Percentiles rank a stretch among this genome's conserved stretches.
These are phyloP conservation scores for Quercus variabilis DNA, from an alignment of 306 rosid species.

Conservation along the genomic window DNA sequence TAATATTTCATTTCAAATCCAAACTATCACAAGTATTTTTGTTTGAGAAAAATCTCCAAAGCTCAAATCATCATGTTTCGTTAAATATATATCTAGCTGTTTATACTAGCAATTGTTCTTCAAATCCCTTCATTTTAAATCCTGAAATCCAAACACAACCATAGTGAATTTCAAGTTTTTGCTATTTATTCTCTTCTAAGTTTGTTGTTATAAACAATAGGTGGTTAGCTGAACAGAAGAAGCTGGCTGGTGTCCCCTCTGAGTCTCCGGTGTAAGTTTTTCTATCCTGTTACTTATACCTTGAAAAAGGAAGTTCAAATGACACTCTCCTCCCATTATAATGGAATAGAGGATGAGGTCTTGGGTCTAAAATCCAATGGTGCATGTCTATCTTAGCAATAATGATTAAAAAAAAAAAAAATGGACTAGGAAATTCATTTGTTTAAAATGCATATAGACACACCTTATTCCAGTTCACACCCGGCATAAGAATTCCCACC, in stretches of 20 bases:
- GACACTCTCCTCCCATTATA: not conserved
- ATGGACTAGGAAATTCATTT: not conserved
- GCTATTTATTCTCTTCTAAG: not conserved
- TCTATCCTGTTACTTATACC: slow-evolving; percentile 1
- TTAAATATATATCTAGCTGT: no score
- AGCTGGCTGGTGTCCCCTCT: slow-evolving; percentile 68
- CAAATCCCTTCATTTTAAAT: not conserved
- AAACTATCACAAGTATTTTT: no score
- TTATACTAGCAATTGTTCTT: no score
- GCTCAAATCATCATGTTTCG: no score
- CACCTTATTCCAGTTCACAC: not conserved
- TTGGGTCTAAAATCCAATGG: no score
- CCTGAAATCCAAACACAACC: not conserved
- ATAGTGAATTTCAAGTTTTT: not conserved
- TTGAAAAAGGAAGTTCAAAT: not conserved
- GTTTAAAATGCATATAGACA: not conserved
- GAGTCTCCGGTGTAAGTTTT: slow-evolving; percentile 88
- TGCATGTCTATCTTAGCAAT: no score
- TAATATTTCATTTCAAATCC: not conserved
- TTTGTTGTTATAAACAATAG: slow-evolving; percentile 30
- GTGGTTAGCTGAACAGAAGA: slow-evolving; percentile 93
- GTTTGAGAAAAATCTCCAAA: no score
- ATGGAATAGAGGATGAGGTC: not conserved
- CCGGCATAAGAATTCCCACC: not conserved
- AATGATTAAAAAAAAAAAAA: not conserved